Conservation (phyloP, 202 grass and related monocot genomes). For the Tripidium arundinaceum region DNA sequence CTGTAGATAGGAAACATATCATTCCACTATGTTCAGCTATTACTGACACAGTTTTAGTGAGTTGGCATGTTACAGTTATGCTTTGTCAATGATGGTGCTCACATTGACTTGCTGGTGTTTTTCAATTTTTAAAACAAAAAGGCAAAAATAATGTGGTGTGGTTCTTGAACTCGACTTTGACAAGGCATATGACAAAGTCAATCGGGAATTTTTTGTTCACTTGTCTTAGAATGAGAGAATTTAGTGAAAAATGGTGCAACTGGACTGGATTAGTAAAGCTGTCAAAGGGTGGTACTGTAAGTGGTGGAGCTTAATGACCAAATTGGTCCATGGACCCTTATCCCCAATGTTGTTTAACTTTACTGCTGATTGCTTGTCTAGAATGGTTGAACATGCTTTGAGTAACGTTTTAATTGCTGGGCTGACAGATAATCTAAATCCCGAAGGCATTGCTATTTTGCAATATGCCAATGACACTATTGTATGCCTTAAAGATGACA, state of each 20-base stretch:
- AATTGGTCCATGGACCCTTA: neutral
- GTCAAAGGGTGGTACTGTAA: neutral
- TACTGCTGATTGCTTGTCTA: neutral
- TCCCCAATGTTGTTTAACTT: neutral
- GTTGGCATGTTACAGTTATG: neutral
- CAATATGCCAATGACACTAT: neutral
- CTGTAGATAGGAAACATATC: neutral
- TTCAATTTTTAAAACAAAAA: neutral
- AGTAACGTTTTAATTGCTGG: neutral
- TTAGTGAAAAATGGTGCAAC: neutral
- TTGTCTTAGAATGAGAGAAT: neutral
- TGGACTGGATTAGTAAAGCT: neutral
- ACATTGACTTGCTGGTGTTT: neutral
- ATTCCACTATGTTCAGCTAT: neutral
- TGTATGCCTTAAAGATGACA: neutral
- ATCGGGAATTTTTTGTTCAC: too few relatives aligned
- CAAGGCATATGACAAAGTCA: too few relatives aligned
- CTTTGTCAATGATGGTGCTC: neutral
- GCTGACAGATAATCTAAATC: neutral
- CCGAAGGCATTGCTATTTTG: neutral
- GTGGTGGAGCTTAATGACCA: neutral
- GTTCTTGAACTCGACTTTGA: too few relatives aligned
- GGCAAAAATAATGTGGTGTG: too few relatives aligned
- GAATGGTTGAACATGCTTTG: neutral
- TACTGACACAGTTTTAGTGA: conserved; percentile 19